Percentiles rank a stretch among this genome's conserved stretches.
Evolutionary conservation across 192 early-diverging fungal species (phyloP).

Genomic region (Backusella australiensis): DNA sequence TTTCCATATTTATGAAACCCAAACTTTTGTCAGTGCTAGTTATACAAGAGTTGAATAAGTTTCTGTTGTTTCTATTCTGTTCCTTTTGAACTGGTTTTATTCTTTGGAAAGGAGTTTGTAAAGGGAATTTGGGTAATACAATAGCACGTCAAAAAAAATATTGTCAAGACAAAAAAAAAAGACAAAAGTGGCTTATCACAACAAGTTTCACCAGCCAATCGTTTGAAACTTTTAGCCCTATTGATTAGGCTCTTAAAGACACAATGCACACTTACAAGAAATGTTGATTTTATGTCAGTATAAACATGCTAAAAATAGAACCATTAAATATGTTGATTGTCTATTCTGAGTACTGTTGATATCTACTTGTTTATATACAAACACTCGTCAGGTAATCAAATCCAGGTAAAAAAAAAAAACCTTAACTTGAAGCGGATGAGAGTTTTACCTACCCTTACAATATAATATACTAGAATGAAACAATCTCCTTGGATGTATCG

Average conservation of each 20-base stretch:
- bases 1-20: constrained; percentile 10
- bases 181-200: neutral
- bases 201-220: neutral
- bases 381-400: no score
- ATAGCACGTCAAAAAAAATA: constrained; percentile 5
- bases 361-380: neutral
- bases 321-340: neutral
- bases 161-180: neutral
- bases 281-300: neutral
- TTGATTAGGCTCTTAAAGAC: neutral
- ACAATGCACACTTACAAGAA: neutral
- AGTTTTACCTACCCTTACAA: no score
- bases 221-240: neutral
- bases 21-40: neutral
- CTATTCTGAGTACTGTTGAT: neutral
- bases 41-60: neutral
- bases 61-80: neutral
- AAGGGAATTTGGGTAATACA: neutral
- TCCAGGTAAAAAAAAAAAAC: no score
- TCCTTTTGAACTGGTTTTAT: constrained; percentile 1
- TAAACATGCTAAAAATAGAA: neutral
- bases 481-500: no score
- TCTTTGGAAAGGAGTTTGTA: constrained; percentile 7
- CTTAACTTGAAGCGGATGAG: no score
- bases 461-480: no score